Conservation (phyloP, 2,329 filamentous ascomycete species). For the Daldinia eschscholtzii region DNA sequence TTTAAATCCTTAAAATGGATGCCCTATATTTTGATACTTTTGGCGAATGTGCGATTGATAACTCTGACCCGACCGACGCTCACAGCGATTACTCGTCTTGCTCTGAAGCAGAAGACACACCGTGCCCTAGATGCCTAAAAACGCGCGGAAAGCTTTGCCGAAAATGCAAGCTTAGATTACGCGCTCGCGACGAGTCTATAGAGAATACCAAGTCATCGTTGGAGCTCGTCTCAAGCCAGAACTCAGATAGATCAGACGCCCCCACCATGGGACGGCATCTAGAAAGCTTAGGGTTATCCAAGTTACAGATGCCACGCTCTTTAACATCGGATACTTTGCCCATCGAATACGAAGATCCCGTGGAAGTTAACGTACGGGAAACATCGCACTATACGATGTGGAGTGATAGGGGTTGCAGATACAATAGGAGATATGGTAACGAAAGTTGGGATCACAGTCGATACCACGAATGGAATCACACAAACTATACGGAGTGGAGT, state of each 20-base stretch:
- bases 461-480: background rate
- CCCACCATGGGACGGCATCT: background rate
- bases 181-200: background rate
- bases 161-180: slow-evolving; percentile 1
- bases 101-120: background rate
- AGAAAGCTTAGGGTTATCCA: background rate
- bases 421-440: background rate
- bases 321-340: no score
- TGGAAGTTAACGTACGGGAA: background rate
- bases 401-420: background rate
- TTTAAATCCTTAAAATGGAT: background rate
- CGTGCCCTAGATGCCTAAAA: slow-evolving; percentile 1
- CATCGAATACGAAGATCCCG: background rate
- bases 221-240: background rate
- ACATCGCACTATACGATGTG: background rate
- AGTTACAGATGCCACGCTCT: background rate
- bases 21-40: slow-evolving; percentile 6
- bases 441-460: no score
- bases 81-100: slow-evolving; percentile 2
- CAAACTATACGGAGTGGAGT: background rate
- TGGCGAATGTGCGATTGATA: background rate
- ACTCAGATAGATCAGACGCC: background rate
- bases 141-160: background rate
- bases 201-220: background rate
- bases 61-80: background rate